phyloP scores from a whole-genome alignment of 2,329 filamentous ascomycete genomes.

The Stachybotrys elegans region DNA sequence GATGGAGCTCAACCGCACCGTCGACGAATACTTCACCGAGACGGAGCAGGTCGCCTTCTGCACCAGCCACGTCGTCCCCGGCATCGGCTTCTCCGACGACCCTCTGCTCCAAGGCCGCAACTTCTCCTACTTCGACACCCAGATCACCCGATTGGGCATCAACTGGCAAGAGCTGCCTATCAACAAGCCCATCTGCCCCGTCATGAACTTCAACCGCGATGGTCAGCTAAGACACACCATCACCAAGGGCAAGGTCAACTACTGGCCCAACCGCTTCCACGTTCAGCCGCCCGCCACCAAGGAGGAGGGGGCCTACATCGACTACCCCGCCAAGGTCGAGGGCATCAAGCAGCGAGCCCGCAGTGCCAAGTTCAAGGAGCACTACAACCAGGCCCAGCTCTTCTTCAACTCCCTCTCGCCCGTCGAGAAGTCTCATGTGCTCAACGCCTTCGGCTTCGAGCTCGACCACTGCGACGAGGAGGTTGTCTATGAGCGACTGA shows the following conservation, averaged over 20 bases:
- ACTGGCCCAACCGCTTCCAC: slow-evolving; percentile 56
- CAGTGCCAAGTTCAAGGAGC: slow-evolving; percentile 72
- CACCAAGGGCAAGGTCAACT: slow-evolving; percentile 61
- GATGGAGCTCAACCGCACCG: slow-evolving; percentile 72
- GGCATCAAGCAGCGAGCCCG: slow-evolving; percentile 67
- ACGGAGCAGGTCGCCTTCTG: slow-evolving; percentile 82
- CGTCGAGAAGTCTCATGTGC: slow-evolving; percentile 64
- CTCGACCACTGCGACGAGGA: slow-evolving; percentile 79
- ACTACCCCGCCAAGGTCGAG: slow-evolving; percentile 56
- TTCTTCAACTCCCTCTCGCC: slow-evolving; percentile 75
- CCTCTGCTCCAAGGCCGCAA: slow-evolving; percentile 71
- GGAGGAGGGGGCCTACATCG: slow-evolving; percentile 62
- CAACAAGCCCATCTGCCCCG: slow-evolving; percentile 68
- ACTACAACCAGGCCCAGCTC: slow-evolving; percentile 72
- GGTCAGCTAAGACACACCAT: slow-evolving; percentile 70
- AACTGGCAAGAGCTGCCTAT: slow-evolving; percentile 77
- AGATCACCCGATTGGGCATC: slow-evolving; percentile 63
- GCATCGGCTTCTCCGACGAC: slow-evolving; percentile 73
- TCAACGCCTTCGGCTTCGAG: slow-evolving; percentile 70
- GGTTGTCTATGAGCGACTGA: slow-evolving; percentile 67
- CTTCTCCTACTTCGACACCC: slow-evolving; percentile 62
- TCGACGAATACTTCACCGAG: slow-evolving; percentile 78
- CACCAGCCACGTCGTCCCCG: slow-evolving; percentile 73
- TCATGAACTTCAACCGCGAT: slow-evolving; percentile 74
- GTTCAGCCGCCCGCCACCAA: slow-evolving; percentile 59